Evolutionary conservation across 257 asterid species (phyloP).

Genomic region (Striga asiatica): DNA sequence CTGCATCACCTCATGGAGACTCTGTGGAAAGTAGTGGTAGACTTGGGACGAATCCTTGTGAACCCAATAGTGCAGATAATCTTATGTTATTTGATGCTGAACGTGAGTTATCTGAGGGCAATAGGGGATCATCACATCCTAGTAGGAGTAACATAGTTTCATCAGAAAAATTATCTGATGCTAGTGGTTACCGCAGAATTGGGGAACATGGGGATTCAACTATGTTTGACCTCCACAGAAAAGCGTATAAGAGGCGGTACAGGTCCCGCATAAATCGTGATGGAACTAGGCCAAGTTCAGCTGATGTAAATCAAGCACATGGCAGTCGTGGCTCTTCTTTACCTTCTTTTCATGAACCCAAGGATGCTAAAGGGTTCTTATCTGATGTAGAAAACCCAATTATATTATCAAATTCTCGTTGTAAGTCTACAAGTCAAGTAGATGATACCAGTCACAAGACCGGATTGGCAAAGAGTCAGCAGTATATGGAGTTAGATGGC

Average conservation of each 20-base stretch:
- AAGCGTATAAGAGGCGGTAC: slow-evolving; percentile 64
- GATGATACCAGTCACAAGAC: slow-evolving; percentile 29
- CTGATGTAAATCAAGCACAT: slow-evolving; percentile 41
- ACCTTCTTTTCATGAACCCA: slow-evolving; percentile 33
- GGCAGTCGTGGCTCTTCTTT: slow-evolving; percentile 41
- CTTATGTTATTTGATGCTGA: slow-evolving; percentile 73
- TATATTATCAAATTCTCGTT: slow-evolving; percentile 18
- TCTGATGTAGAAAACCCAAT: slow-evolving; percentile 33
- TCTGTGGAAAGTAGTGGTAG: slow-evolving; percentile 86
- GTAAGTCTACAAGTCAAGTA: slow-evolving; percentile 30
- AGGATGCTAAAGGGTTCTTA: slow-evolving; percentile 28
- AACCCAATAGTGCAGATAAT: slow-evolving; percentile 84
- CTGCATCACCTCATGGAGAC: slow-evolving; percentile 81
- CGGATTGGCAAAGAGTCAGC: slow-evolving; percentile 24
- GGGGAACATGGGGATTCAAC: slow-evolving; percentile 47
- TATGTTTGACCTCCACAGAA: slow-evolving; percentile 44
- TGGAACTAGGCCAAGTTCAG: slow-evolving; percentile 46
- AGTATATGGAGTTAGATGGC: slow-evolving; percentile 28
- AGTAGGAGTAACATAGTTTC: slow-evolving; percentile 28
- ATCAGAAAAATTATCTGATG: slow-evolving; percentile 32
- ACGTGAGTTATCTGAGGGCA: slow-evolving; percentile 48
- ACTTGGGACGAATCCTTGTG: slow-evolving; percentile 59
- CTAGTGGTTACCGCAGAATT: slow-evolving; percentile 31
- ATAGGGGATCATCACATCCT: slow-evolving; percentile 33
- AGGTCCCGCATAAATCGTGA: slow-evolving; percentile 62